phyloP scores from a whole-genome alignment of 495 filamentous ascomycete genomes.

The Aspergillus panamensis region DNA sequence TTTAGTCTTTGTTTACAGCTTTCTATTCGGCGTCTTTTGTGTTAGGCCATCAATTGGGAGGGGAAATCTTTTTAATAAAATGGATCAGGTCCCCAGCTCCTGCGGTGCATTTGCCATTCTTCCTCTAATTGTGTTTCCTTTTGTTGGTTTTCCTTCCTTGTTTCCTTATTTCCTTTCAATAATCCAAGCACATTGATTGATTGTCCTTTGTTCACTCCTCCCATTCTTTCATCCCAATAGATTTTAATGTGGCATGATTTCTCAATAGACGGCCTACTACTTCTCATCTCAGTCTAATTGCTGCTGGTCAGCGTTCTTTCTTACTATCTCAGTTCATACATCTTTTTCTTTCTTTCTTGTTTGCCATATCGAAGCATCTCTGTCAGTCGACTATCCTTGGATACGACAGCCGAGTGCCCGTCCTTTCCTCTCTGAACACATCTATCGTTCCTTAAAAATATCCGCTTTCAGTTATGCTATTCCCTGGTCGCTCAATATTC shows the following conservation, averaged over 20 bases:
- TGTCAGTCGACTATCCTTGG: neutral
- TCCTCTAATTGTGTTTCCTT: neutral
- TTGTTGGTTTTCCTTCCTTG: neutral
- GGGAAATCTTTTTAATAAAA: neutral
- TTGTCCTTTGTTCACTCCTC: slow-evolving; percentile 3
- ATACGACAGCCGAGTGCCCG: neutral
- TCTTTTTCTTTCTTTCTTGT: slow-evolving; percentile 8
- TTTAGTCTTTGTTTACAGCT: neutral
- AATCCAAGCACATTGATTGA: slow-evolving; percentile 14
- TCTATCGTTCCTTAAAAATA: neutral
- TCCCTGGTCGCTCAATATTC: slow-evolving; percentile 36
- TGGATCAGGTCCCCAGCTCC: neutral
- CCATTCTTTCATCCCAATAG: slow-evolving; percentile 23
- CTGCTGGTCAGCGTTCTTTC: slow-evolving; percentile 17
- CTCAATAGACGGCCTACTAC: slow-evolving; percentile 12
- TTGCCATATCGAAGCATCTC: neutral
- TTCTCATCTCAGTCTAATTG: slow-evolving; percentile 4
- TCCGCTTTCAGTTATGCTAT: slow-evolving; percentile 26
- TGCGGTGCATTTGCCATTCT: neutral
- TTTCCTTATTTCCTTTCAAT: neutral
- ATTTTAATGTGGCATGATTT: slow-evolving; percentile 17
- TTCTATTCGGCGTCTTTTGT: neutral
- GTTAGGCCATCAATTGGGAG: neutral
- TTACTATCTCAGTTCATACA: neutral
- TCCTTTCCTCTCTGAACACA: neutral